Percentiles rank a stretch among this genome's conserved stretches.
These are phyloP conservation scores for Glaciozyma antarctica DNA, from an alignment of 768 basidiomycete genomes.

Conservation along the genomic window DNA sequence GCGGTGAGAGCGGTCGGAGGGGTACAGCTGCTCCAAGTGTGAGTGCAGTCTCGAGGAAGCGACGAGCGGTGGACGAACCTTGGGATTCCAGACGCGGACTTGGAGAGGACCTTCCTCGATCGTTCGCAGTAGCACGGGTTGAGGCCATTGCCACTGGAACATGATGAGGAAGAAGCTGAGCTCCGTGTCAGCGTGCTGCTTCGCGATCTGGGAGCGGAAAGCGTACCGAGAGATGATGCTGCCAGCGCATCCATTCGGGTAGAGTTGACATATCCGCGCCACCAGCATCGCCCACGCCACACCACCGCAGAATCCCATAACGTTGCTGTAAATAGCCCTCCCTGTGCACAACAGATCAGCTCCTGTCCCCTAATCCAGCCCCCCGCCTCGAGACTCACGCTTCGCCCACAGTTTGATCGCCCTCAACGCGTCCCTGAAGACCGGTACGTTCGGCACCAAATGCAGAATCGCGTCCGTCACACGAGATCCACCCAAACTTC, in stretches of 20 bases:
- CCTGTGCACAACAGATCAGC: constrained; percentile 45
- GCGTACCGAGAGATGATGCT: constrained; percentile 73
- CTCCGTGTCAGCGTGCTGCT: background rate
- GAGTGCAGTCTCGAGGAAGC: constrained; percentile 16
- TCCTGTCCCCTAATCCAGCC: background rate
- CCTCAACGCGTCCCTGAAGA: constrained; percentile 86
- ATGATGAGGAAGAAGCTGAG: constrained; percentile 83
- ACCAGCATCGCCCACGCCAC: constrained; percentile 98
- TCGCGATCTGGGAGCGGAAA: background rate
- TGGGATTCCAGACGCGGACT: constrained; percentile 96
- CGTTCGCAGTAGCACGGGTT: constrained; percentile 91
- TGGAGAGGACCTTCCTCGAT: constrained; percentile 90
- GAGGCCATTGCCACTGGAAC: constrained; percentile 98
- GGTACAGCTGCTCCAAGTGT: constrained; percentile 56
- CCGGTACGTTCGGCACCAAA: constrained; percentile 83
- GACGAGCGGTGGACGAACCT: constrained; percentile 45
- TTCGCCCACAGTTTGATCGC: constrained; percentile 98
- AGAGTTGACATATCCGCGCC: constrained; percentile 97
- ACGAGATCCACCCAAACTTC: constrained; percentile 89
- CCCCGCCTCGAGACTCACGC: constrained; percentile 44
- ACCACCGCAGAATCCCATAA: constrained; percentile 93
- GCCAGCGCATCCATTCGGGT: constrained; percentile 86
- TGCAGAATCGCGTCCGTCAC: constrained; percentile 93
- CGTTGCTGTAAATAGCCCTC: constrained; percentile 94
- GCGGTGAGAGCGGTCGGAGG: constrained; percentile 81